phyloP scores from a whole-genome alignment of 1,284 basidiomycete species.

The Leccinum fallax region DNA sequence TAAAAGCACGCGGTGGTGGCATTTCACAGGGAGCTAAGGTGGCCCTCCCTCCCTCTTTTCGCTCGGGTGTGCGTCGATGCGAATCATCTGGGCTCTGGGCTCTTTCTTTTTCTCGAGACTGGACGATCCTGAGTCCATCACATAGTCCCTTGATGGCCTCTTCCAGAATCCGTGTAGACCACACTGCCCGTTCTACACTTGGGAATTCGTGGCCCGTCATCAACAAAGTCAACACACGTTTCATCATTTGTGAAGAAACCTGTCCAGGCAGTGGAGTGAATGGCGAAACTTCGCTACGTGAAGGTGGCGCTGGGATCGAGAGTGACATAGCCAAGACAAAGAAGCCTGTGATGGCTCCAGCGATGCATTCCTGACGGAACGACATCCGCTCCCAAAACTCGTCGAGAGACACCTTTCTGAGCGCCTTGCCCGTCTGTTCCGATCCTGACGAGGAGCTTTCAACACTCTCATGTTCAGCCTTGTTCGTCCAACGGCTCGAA shows the following conservation, averaged over 20 bases:
- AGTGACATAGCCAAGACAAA: slow-evolving; percentile 64
- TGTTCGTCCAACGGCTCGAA: slow-evolving; percentile 27
- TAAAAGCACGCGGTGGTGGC: slow-evolving; percentile 43
- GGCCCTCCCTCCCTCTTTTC: slow-evolving; percentile 19
- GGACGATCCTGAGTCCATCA: slow-evolving; percentile 50
- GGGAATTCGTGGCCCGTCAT: slow-evolving; percentile 80
- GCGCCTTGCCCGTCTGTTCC: slow-evolving; percentile 45
- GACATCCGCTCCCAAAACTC: slow-evolving; percentile 97
- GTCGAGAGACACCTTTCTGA: slow-evolving; percentile 58
- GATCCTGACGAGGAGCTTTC: slow-evolving; percentile 27
- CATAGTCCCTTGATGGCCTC: slow-evolving; percentile 68
- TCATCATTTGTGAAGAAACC: slow-evolving; percentile 64
- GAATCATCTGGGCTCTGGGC: slow-evolving; percentile 20
- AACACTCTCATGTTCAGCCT: slow-evolving; percentile 13
- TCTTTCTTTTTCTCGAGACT: slow-evolving; percentile 21
- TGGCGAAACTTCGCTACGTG: slow-evolving; percentile 40
- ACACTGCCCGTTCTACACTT: slow-evolving; percentile 59
- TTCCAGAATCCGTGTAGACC: slow-evolving; percentile 72
- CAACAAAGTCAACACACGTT: slow-evolving; percentile 68
- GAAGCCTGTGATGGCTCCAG: slow-evolving; percentile 87
- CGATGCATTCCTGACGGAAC: slow-evolving; percentile 89
- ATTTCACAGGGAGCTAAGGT: slow-evolving; percentile 47
- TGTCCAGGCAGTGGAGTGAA: slow-evolving; percentile 58
- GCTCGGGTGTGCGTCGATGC: slow-evolving; percentile 43
- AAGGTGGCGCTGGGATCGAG: slow-evolving; percentile 16